Conservation (phyloP, 164 flowering plant species). For the Dillenia suffruticosa region DNA sequence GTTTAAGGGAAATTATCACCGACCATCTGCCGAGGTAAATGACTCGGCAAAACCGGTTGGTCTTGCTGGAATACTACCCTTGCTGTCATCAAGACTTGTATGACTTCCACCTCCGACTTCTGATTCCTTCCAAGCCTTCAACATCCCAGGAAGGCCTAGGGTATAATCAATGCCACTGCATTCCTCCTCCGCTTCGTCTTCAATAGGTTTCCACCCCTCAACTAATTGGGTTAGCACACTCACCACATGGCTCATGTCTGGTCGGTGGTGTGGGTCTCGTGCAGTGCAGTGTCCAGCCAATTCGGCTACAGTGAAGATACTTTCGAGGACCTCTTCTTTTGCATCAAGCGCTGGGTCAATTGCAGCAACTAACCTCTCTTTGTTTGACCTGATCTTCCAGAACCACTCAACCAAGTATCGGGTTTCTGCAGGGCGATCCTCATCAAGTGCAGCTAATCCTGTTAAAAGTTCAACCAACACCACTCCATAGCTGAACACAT, state of each 20-base stretch:
- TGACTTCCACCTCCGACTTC: slow-evolving; percentile 36
- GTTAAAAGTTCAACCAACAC: slow-evolving; percentile 85
- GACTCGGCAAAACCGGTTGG: slow-evolving; percentile 72
- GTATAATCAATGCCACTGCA: slow-evolving; percentile 52
- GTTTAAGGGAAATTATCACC: neutral
- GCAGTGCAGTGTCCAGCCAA: slow-evolving; percentile 89
- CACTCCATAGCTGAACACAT: slow-evolving; percentile 83
- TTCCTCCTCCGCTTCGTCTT: slow-evolving; percentile 38
- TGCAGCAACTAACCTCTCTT: slow-evolving; percentile 47
- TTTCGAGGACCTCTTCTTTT: slow-evolving; percentile 46
- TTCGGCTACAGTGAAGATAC: slow-evolving; percentile 55
- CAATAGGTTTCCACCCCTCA: slow-evolving; percentile 69
- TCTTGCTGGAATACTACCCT: slow-evolving; percentile 66
- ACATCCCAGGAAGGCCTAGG: slow-evolving; percentile 57
- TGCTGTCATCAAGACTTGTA: slow-evolving; percentile 45
- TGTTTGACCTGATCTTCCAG: slow-evolving; percentile 53
- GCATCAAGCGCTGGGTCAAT: slow-evolving; percentile 55
- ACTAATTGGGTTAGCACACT: slow-evolving; percentile 54
- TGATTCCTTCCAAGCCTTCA: slow-evolving; percentile 67
- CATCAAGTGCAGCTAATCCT: slow-evolving; percentile 71
- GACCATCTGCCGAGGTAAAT: slow-evolving; percentile 65
- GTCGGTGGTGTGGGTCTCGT: slow-evolving; percentile 72
- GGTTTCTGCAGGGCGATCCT: slow-evolving; percentile 62
- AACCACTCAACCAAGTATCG: slow-evolving; percentile 77
- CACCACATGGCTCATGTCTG: slow-evolving; percentile 84